Base-by-base conservation (phyloP, 2,329 filamentous ascomycete species). In the Paraconiothyrium sp. region DNA sequence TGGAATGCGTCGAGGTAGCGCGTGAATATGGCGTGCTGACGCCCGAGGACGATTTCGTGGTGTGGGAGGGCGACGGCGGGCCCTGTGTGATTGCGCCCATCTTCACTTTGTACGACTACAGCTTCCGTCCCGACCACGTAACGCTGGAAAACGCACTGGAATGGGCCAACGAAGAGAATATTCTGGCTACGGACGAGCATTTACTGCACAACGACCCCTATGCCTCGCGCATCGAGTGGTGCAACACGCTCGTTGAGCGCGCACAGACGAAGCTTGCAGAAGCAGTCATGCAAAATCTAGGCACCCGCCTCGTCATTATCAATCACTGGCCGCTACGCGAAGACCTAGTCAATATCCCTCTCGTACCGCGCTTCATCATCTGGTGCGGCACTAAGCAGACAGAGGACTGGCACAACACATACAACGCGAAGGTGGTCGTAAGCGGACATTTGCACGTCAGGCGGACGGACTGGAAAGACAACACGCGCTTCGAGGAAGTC, bases 101-200 rank as follows among this genome's bases (percentile, higher is more conserved):
- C 54, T 88, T 88, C 78, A 87, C 85, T 0, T 77, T 88, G 14
- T 88, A 88, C 77, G 86, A 88, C 74, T 88, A 88, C 74, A 84
- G 80, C 63, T 88, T 87, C 72, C 79, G 85, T 0, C 86, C 86
- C 0, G 77, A 72, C 1, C 67, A 84, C 49, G 80, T 88, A 9
- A 74, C 77, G 30, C 74, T 83, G 41, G 84, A 84, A 59, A 73
- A 78, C 22, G 85, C 84, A 3, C 63, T 83, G 8, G 78, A 75
- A 1, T 84, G 82, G 82, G 81, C 81, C 1, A 68, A 76, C 59
- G 82, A 83, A 56, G 72, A 81, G 58, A 76, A 79, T 47, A 81
- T 83, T 43, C 76, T 79, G 63, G 81, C 81, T 3, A 83, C 81
- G 0, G 82, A 84, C 59, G 81, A 84, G 69, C 74, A 76, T 30